Evolutionary conservation across 2,329 filamentous ascomycete species (phyloP), one percentile per base, ranked within the genome.

Genomic region (Ceratocystis papillata): DNA sequence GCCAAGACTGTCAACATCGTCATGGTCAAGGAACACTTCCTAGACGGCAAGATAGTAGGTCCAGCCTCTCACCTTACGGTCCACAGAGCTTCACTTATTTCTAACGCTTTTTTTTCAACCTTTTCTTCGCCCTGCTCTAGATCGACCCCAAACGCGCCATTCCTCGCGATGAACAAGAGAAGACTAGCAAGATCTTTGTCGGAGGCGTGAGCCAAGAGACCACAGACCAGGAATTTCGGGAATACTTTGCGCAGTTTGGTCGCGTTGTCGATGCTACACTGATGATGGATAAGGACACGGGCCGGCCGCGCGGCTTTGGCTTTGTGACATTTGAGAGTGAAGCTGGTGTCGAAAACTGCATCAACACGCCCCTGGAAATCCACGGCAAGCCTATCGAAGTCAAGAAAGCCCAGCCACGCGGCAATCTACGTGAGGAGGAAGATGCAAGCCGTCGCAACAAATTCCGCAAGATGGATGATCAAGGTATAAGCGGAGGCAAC

Each of bases 201-300:
- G 94, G 94, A 41, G 94, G 94, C 73, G 94, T 99, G 66, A 96
- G 90, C 75, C 94, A 97, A 77, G 94, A 99, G 73, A 94, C 93
- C 0, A 96, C 90, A 0, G 94, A 99, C 73, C 87, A 92, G 69
- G 91, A 97, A 74, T 99, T 99, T 75, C 91, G 90, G 73, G 87
- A 94, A 68, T 99, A 96, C 77, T 99, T 99, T 78, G 90, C 89
- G 73, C 90, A 96, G 73, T 99, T 97, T 72, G 94, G 94, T 33
- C 87, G 93, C 68, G 94, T 99, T 22, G 87, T 99, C 48, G 94
- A 99, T 77, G 94, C 94, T 1, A 99, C 94, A 0, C 84, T 99
- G 1, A 99, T 99, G 94, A 99, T 99, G 86, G 94, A 99, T 75
- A 99, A 99, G 77, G 94, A 99, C 75, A 99, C 94, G 0, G 94